These are phyloP conservation scores for Pichia inconspicua DNA, from an alignment of 1,139 yeast species.

Conservation along the genomic window DNA sequence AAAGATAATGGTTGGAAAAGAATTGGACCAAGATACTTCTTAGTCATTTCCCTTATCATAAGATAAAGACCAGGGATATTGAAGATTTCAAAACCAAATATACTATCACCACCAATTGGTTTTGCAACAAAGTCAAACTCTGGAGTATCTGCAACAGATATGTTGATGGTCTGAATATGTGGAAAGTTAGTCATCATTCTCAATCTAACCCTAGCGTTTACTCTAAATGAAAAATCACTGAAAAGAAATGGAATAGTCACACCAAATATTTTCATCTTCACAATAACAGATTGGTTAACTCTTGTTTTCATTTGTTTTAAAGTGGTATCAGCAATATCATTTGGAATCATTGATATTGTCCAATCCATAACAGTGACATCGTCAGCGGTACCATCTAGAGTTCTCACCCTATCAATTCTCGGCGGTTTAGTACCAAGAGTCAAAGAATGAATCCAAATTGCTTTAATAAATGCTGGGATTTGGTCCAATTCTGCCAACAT, in stretches of 20 bases:
- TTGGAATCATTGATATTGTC: conserved; percentile 94
- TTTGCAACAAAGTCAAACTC: conserved; percentile 73
- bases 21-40: conserved; percentile 81
- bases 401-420: conserved; percentile 80
- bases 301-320: conserved; percentile 74
- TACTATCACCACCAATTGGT: conserved; percentile 62
- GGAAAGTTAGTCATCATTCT: conserved; percentile 90
- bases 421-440: conserved; percentile 95
- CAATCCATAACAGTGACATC: conserved; percentile 92
- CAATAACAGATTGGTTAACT: conserved; percentile 71
- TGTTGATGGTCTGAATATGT: conserved; percentile 82
- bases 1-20: conserved; percentile 82
- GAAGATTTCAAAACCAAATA: conserved; percentile 82
- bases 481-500: conserved; percentile 60
- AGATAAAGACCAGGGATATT: conserved; percentile 79
- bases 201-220: conserved; percentile 67
- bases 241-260: conserved; percentile 56
- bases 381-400: conserved; percentile 77
- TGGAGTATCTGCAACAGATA: conserved; percentile 79
- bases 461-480: conserved; percentile 76
- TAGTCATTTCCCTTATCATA: conserved; percentile 75
- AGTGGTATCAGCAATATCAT: conserved; percentile 73
- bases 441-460: conserved; percentile 78
- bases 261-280: conserved; percentile 64
- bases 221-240: conserved; percentile 55